Base-by-base conservation (phyloP, 306 rosid species). In the Begonia peltatifolia region DNA sequence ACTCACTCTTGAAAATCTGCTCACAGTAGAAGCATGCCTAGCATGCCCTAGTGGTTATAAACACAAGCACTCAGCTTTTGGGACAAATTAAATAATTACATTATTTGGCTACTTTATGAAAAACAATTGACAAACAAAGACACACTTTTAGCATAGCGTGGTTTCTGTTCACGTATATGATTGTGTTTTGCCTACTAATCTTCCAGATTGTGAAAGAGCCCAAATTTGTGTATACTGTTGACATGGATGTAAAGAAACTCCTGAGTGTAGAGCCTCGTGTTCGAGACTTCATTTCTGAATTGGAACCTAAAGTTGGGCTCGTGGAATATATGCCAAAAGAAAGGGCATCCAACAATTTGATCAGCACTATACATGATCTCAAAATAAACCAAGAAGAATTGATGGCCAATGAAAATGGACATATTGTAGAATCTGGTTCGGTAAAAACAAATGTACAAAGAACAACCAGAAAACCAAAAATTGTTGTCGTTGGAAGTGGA, bases 401-500 rank as follows among this genome's bases (percentile, higher is more conserved):
- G 38, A 20, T 50, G 53, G 50, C 55, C 6, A 69, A 63, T 55
- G 84, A 63, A 54, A 63, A 68, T 53, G 77, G 75, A 56, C 23
- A 47, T 46, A 46, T 54, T 46, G 55, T 46, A 66, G n/a, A 44
- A 47, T 59, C 63, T 54, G 72, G 61, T 50, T 68, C 78, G 6
- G 62, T 58, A 48, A 66, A 69, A 59, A 14, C 61, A 42, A 16
- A 41, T 54, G 22, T 38, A 50, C 55, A 41, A 46, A 55, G 42
- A 30, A 52, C 70, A 16, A 66, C 64, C 30, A 63, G 46, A 61
- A 86, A 75, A 58, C 94, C 94, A 9, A 86, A 77, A 71, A 68
- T 90, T 73, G 99, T 76, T 1, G 79, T 83, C 15, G 94, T 83
- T 63, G 99, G 95, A 49, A 75, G 93, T 64, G 99, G 95, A 54